phyloP scores from a whole-genome alignment of 768 basidiomycete genomes.

The Daedalea quercina region DNA sequence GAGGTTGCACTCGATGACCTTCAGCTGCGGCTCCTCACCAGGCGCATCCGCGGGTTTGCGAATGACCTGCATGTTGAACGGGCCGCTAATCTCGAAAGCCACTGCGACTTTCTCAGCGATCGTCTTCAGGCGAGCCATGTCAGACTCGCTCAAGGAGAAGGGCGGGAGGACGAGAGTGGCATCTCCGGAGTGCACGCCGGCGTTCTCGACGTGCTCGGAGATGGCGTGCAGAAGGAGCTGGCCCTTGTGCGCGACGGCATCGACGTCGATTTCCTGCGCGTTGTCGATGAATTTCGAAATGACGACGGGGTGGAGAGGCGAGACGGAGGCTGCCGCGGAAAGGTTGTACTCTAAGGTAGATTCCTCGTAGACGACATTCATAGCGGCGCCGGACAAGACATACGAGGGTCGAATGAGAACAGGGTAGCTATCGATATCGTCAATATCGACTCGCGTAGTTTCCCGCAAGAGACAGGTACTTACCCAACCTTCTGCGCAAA shows the following conservation, averaged over 20 bases:
- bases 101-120: slow-evolving; percentile 93
- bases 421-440: slow-evolving; percentile 60
- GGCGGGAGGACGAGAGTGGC: slow-evolving; percentile 97
- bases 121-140: slow-evolving; percentile 83
- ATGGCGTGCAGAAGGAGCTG: slow-evolving; percentile 90
- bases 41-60: slow-evolving; percentile 54
- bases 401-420: slow-evolving; percentile 98
- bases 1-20: slow-evolving; percentile 98
- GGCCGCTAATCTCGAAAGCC: slow-evolving; percentile 95
- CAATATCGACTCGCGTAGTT: background rate
- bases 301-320: slow-evolving; percentile 95
- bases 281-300: slow-evolving; percentile 98
- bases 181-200: slow-evolving; percentile 97
- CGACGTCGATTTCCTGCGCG: slow-evolving; percentile 97
- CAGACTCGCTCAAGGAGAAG: slow-evolving; percentile 65
- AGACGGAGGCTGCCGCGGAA: slow-evolving; percentile 94
- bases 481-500: slow-evolving; percentile 83
- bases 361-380: slow-evolving; percentile 98
- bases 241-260: slow-evolving; percentile 93
- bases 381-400: slow-evolving; percentile 96
- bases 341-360: slow-evolving; percentile 85
- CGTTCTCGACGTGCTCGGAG: slow-evolving; percentile 98
- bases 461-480: slow-evolving; percentile 22
- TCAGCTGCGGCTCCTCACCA: slow-evolving; percentile 62
- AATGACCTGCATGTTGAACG: slow-evolving; percentile 99